Percentiles rank a stretch among this genome's conserved stretches.
These are phyloP conservation scores for Pythium plurisporium DNA, from an alignment of 352 stramenopile species.

Conservation along the genomic window DNA sequence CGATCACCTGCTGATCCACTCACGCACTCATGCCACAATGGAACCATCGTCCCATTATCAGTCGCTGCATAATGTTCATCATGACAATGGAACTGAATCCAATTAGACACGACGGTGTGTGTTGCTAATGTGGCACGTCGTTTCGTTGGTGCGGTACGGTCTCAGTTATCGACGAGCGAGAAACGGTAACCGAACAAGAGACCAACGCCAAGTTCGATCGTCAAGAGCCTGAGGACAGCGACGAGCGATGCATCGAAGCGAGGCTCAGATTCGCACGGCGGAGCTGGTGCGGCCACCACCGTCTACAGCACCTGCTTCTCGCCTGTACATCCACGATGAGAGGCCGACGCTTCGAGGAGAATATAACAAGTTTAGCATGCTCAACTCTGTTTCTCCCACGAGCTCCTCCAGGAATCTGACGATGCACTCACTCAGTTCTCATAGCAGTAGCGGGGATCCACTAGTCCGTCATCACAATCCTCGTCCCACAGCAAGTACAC, in stretches of 20 bases:
- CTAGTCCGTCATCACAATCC: neutral
- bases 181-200: neutral
- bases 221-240: no score
- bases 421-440: conserved; percentile 15
- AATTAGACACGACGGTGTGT: neutral
- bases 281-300: neutral
- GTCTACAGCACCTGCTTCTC: neutral
- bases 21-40: no score
- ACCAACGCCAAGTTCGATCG: neutral
- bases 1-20: no score
- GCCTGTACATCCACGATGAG: neutral
- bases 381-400: conserved; percentile 27
- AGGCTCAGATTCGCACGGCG: neutral
- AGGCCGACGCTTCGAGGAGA: neutral
- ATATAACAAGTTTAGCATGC: conserved; percentile 1
- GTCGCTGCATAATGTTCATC: no score
- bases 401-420: conserved; percentile 20
- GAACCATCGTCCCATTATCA: no score
- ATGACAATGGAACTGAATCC: neutral
- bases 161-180: neutral
- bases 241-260: neutral
- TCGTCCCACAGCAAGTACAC: no score
- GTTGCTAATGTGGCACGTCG: conserved; percentile 3
- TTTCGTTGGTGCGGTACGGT: no score
- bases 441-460: neutral